phyloP scores from a whole-genome alignment of 1,139 yeast species.

The Sugiyamaella japonica region DNA sequence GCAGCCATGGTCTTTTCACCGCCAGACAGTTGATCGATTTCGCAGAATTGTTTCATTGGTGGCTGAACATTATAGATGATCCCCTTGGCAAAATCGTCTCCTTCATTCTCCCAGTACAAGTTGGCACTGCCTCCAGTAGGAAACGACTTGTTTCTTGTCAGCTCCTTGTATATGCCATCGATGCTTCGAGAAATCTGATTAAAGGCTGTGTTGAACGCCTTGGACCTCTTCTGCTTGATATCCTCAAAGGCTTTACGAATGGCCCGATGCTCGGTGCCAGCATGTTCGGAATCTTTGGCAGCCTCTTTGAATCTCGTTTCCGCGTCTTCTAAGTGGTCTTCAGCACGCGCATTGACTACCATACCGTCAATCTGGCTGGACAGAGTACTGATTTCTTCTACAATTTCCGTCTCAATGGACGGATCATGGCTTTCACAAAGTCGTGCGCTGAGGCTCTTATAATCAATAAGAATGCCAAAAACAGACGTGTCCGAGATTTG shows the following conservation, averaged over 20 bases:
- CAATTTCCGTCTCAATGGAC: conserved; percentile 42
- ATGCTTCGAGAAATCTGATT: conserved; percentile 71
- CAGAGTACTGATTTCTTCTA: conserved; percentile 52
- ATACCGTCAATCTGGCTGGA: conserved; percentile 59
- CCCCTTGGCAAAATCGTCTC: conserved; percentile 71
- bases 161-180: conserved; percentile 81
- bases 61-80: conserved; percentile 94
- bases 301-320: conserved; percentile 59
- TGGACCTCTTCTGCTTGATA: conserved; percentile 60
- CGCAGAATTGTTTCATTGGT: conserved; percentile 90
- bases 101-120: conserved; percentile 81
- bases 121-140: conserved; percentile 87
- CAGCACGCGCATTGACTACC: conserved; percentile 80
- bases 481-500: conserved; percentile 12
- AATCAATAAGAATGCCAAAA: conserved; percentile 59
- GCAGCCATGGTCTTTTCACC: conserved; percentile 99
- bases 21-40: conserved; percentile 90
- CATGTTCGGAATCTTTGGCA: conserved; percentile 63
- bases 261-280: conserved; percentile 59
- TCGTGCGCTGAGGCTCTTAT: conserved; percentile 49
- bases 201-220: conserved; percentile 68
- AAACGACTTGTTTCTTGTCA: conserved; percentile 64
- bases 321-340: conserved; percentile 71
- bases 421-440: conserved; percentile 43
- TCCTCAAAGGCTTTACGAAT: conserved; percentile 58